phyloP scores from a whole-genome alignment of 768 basidiomycete species.

The Tylopilus sp. region DNA sequence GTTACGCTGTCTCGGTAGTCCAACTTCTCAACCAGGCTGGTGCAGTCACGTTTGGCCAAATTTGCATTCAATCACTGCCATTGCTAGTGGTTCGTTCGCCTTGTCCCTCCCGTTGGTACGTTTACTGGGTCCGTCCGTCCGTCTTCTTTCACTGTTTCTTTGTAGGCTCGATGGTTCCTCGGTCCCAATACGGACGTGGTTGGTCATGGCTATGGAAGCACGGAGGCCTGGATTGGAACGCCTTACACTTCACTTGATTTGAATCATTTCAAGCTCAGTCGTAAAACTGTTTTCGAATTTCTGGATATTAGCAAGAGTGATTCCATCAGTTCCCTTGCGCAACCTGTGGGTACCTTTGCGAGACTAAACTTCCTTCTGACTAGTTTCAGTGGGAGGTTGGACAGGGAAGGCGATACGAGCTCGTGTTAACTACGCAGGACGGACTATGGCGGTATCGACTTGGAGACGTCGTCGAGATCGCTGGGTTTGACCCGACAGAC shows the following conservation, averaged over 20 bases:
- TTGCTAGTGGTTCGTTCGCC: constrained; percentile 12
- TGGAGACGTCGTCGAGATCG: constrained; percentile 19
- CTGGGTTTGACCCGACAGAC: constrained; percentile 17
- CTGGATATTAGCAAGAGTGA: constrained; percentile 11
- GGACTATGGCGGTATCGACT: constrained; percentile 26
- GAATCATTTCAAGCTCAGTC: constrained; percentile 9
- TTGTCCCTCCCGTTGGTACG: constrained; percentile 8
- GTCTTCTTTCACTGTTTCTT: too few species aligned
- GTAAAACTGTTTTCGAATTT: constrained; percentile 10
- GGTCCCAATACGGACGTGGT: constrained; percentile 1
- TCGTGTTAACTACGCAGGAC: constrained; percentile 13
- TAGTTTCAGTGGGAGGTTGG: constrained; percentile 16
- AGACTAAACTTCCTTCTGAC: neutral
- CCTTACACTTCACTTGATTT: constrained; percentile 5
- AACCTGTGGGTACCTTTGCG: neutral
- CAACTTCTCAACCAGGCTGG: constrained; percentile 10
- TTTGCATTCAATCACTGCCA: constrained; percentile 1
- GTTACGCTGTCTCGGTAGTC: constrained; percentile 9
- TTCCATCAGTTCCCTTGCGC: neutral
- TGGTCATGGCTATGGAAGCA: neutral
- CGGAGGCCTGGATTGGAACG: constrained; percentile 6
- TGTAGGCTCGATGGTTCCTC: constrained; percentile 8
- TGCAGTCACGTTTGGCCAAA: constrained; percentile 12
- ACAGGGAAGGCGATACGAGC: constrained; percentile 14
- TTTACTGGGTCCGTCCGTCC: neutral